phyloP scores from a whole-genome alignment of 805 yeast species.

The Pichia californica region DNA sequence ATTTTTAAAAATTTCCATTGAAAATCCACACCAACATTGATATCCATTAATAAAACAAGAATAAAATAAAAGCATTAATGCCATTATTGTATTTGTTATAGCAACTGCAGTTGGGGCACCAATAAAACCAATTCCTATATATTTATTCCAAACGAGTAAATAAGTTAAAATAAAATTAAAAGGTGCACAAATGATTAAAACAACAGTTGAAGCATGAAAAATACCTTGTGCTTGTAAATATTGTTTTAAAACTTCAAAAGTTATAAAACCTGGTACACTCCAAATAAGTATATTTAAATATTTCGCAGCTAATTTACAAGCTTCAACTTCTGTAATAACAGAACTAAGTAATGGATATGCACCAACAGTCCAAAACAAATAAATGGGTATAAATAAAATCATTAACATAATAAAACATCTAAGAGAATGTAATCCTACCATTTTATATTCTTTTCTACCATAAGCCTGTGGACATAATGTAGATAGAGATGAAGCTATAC shows the following conservation, averaged over 20 bases:
- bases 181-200: slow-evolving; percentile 48
- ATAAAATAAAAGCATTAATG: slow-evolving; percentile 35
- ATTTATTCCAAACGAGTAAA: slow-evolving; percentile 37
- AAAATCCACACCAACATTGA: slow-evolving; percentile 47
- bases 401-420: slow-evolving; percentile 43
- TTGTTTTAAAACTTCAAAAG: slow-evolving; percentile 51
- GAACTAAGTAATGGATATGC: slow-evolving; percentile 26
- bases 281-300: slow-evolving; percentile 41
- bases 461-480: slow-evolving; percentile 57
- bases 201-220: slow-evolving; percentile 50
- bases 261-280: slow-evolving; percentile 51
- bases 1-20: slow-evolving; percentile 35
- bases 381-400: slow-evolving; percentile 33
- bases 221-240: slow-evolving; percentile 55
- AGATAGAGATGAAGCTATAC: slow-evolving; percentile 51
- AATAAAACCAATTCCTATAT: slow-evolving; percentile 44
- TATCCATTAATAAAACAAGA: slow-evolving; percentile 40
- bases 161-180: slow-evolving; percentile 42
- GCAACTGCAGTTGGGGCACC: slow-evolving; percentile 59
- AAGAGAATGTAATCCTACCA: slow-evolving; percentile 46
- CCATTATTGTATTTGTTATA: slow-evolving; percentile 53
- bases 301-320: slow-evolving; percentile 42
- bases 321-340: slow-evolving; percentile 40
- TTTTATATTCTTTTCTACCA: slow-evolving; percentile 44
- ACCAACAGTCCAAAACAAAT: slow-evolving; percentile 36